Conservation (phyloP, 2,329 filamentous ascomycete genomes). For the Ophiostoma piceae region DNA sequence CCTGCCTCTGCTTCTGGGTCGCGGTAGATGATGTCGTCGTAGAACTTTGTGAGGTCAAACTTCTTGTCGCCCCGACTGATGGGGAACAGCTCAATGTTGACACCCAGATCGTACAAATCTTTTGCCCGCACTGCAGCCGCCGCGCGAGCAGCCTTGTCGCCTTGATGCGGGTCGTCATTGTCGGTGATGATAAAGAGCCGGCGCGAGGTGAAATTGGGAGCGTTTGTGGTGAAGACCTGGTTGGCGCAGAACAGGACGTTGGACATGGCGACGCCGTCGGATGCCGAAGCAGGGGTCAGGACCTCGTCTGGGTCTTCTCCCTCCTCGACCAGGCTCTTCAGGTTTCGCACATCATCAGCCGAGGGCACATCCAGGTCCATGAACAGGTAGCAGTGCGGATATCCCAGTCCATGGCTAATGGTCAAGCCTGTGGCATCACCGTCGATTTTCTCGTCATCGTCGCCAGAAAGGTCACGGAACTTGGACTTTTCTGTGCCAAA, state of each 20-base stretch:
- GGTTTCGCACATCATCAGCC: conserved; percentile 75
- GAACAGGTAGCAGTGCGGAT: conserved; percentile 89
- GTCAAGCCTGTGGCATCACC: conserved; percentile 6
- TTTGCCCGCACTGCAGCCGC: conserved; percentile 83
- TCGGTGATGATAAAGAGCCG: conserved; percentile 95
- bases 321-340: conserved; percentile 72
- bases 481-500: conserved; percentile 85
- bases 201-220: conserved; percentile 87
- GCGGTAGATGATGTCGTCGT: conserved; percentile 91
- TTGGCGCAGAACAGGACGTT: conserved; percentile 93
- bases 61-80: conserved; percentile 64
- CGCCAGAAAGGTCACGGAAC: conserved; percentile 46
- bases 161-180: conserved; percentile 76
- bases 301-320: conserved; percentile 63
- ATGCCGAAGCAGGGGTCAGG: conserved; percentile 58
- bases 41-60: conserved; percentile 83
- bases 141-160: conserved; percentile 66
- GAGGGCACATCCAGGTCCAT: conserved; percentile 82
- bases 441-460: conserved; percentile 28
- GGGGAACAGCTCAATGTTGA: conserved; percentile 87
- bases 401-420: conserved; percentile 49
- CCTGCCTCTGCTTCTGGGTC: conserved; percentile 66
- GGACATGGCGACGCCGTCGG: conserved; percentile 63
- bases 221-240: conserved; percentile 91
- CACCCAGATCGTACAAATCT: conserved; percentile 89